These are phyloP conservation scores for Microbotryum intermedium DNA, from an alignment of 1,284 basidiomycete species.

Conservation along the genomic window DNA sequence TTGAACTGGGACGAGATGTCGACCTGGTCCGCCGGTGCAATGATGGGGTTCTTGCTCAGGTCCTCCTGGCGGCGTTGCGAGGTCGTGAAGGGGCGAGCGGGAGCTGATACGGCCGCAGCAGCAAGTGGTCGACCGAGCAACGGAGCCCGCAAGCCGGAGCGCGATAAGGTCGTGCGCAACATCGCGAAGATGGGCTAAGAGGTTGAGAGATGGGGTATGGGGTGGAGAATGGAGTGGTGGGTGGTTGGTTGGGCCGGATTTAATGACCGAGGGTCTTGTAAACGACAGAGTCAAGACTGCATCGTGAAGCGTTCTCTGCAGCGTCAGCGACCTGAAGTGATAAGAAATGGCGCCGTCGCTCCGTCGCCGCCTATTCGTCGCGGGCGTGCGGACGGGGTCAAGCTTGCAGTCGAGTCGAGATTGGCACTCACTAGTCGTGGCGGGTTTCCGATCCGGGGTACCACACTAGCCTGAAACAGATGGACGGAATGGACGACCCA, in stretches of 20 bases:
- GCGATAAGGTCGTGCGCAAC: slow-evolving; percentile 26
- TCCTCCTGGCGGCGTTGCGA: slow-evolving; percentile 8
- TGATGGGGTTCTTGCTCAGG: slow-evolving; percentile 12
- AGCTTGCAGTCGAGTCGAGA: slow-evolving; percentile 4
- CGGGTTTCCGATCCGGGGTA: slow-evolving; percentile 20
- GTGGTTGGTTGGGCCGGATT: background rate
- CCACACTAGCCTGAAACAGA: slow-evolving; percentile 10
- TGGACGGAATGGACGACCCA: background rate
- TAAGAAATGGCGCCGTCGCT: background rate
- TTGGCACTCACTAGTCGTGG: slow-evolving; percentile 8
- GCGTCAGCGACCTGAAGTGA: background rate
- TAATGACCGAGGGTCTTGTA: slow-evolving; percentile 25
- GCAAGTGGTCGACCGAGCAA: slow-evolving; percentile 8
- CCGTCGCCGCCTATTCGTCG: background rate
- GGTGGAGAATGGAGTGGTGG: too few species aligned
- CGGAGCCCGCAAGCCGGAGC: slow-evolving; percentile 6
- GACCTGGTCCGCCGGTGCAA: slow-evolving; percentile 16
- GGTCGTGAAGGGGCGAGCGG: slow-evolving; percentile 13
- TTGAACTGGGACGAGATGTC: slow-evolving; percentile 31
- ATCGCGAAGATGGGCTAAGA: slow-evolving; percentile 2
- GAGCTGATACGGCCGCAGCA: background rate
- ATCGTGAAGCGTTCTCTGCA: background rate
- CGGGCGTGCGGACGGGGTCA: background rate
- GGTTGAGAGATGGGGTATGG: background rate
- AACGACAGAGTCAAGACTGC: slow-evolving; percentile 25